phyloP scores from a whole-genome alignment of 371 early-diverging fungal genomes.

The Mycotypha africana region DNA sequence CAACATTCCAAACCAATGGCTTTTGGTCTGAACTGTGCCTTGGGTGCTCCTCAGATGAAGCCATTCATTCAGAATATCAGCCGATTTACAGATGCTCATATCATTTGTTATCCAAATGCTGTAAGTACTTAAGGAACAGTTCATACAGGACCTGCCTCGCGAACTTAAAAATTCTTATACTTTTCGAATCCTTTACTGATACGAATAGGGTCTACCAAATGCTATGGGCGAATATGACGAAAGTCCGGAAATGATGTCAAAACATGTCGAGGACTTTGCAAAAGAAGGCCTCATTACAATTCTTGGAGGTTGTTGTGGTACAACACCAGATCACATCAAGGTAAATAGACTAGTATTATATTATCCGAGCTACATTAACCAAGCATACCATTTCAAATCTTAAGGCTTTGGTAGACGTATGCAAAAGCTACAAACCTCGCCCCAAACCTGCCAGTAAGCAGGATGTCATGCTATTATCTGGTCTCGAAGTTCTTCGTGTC shows the following conservation, averaged over 20 bases:
- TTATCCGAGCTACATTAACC: too few relatives aligned
- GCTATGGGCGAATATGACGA: conserved; percentile 90
- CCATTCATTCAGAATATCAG: conserved; percentile 90
- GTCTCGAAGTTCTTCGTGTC: conserved; percentile 77
- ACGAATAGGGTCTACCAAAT: conserved; percentile 74
- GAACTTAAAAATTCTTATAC: too few relatives aligned
- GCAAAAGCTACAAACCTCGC: conserved; percentile 72
- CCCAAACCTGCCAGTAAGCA: conserved; percentile 56
- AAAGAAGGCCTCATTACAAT: conserved; percentile 88
- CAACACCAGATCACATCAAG: conserved; percentile 90
- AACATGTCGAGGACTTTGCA: conserved; percentile 79
- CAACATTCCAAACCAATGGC: conserved; percentile 79
- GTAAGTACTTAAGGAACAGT: conserved; percentile 28
- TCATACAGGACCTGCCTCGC: too few relatives aligned
- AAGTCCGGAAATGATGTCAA: conserved; percentile 81
- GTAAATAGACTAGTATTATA: too few relatives aligned
- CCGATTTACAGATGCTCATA: conserved; percentile 70
- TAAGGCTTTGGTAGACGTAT: conserved; percentile 74
- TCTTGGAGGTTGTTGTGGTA: conserved; percentile 95
- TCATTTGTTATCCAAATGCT: conserved; percentile 94
- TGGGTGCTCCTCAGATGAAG: conserved; percentile 93
- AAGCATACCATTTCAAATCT: too few relatives aligned
- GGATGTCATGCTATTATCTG: conserved; percentile 74
- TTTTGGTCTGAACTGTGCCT: conserved; percentile 92
- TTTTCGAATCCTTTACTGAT: too few relatives aligned